Evolutionary conservation across 805 yeast species (phyloP), one percentile per base, ranked within the genome.

Genomic region (Spathaspora arborariae): DNA sequence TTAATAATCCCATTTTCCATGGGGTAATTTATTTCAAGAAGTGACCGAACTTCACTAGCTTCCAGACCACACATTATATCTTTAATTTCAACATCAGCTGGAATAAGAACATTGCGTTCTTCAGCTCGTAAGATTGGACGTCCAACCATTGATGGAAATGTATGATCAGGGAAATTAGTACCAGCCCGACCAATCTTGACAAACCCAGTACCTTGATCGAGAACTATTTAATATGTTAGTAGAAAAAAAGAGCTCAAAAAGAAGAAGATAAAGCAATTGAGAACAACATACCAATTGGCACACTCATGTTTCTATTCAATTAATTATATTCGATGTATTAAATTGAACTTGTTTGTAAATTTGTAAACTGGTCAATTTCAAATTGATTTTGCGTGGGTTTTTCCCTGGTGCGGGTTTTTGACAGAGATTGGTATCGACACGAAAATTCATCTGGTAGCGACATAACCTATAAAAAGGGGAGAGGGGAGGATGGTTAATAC

Each of bases 161-260:
- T 91, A 71, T 83, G 83, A 67, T 94, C 98, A 22, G 99, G 99
- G 76, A 91, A 91, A 71, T 94, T 94, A 56, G 90, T 86, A 26
- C 98, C 97, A 33, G 95, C 97, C 60, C 96, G 81, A 49, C 99
- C 99, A 56, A 92, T 88, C 66, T 91, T 92, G 45, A 92, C 97
- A 64, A 94, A 94, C 48, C 99, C 99, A 42, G 99, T 94, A 73
- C 99, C 99, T 74, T 94, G 98, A 73, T 94, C 99, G 57, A 94
- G 88, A 57, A 94, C 99, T 79, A 58, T 39, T 50, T n/a, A 11
- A 22, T 4, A 26, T 39, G 42, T 22, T 39, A 26, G 30, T 21
- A 20, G 7, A 15, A 11, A 21, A 35, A 8, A 5, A 15, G 2
- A 18, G 21, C 10, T n/a, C n/a, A n/a, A 35, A 35, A 13, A 16